Base-by-base conservation (phyloP, 2,329 filamentous ascomycete genomes). In the Zasmidium citrigriseum region DNA sequence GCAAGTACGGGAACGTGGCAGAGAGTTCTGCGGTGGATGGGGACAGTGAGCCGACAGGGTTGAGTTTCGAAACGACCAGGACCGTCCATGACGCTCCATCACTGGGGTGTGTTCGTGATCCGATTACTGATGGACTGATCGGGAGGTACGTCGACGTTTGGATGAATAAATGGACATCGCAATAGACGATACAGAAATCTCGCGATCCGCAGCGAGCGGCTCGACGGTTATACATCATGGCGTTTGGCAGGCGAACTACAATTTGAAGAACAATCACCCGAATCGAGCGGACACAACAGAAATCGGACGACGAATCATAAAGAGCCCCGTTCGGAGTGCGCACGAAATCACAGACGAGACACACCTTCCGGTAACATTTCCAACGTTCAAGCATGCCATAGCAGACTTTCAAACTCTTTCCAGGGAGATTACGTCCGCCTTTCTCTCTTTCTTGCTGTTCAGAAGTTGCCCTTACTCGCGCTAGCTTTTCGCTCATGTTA, bases 111-210 rank as follows among this genome's bases (percentile, higher is more conserved):
- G 58, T 60, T 11, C 20, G 41, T 4, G 54, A 60, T 34, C 54
- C 58, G 1, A 54, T 60, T 7, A 50, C 38, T 24, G 54, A 57
- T 24, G 50, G 58, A 21, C 18, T 60, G 18, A 54, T 57, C 21
- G 50, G 54, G 27, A 34, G 51, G 45, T 60, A 60, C 52, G 49
- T 60, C 9, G 49, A 60, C 18, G 51, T 52, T 18, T 60, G 58
- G 58, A 46, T 60, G 34, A 54, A 54, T 34, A 60, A 57, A 46
- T 60, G 58, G 58, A 20, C 9, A n/a, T 41, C 46, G 44, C 7
- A 7, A 16, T 55, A 54, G 23, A 22, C n/a, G n/a, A n/a, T n/a
- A n/a, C n/a, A n/a, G n/a, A n/a, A n/a, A n/a, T n/a, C n/a, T n/a
- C n/a, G n/a, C n/a, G n/a, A n/a, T n/a, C n/a, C n/a, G n/a, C n/a